phyloP scores from a whole-genome alignment of 2,329 filamentous ascomycete species.

The Fusarium sp. region DNA sequence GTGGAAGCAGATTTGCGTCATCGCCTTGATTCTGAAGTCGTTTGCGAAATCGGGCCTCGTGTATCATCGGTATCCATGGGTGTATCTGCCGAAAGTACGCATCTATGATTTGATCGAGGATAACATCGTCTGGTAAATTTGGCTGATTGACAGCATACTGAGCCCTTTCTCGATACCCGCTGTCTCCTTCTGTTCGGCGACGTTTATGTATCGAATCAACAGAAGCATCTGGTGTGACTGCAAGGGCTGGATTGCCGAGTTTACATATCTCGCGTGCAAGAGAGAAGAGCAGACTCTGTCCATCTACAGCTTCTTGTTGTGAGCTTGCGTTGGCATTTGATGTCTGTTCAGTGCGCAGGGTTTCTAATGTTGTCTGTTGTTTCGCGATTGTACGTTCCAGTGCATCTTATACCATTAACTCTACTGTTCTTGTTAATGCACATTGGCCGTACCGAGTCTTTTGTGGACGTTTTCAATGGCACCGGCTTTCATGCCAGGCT shows the following conservation, averaged over 20 bases:
- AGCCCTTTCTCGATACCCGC: background rate
- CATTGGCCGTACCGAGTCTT: conserved; percentile 37
- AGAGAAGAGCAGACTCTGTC: conserved; percentile 5
- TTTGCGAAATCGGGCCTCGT: conserved; percentile 23
- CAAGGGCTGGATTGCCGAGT: background rate
- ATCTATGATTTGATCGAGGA: conserved; percentile 19
- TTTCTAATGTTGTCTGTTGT: conserved; percentile 22
- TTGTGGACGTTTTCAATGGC: conserved; percentile 50
- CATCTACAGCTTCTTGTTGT: background rate
- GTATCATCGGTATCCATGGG: conserved; percentile 32
- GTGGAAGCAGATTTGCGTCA: background rate
- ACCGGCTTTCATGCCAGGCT: conserved; percentile 51
- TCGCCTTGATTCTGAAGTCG: conserved; percentile 13
- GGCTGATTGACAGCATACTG: background rate
- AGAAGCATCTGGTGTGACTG: background rate
- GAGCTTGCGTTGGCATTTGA: background rate
- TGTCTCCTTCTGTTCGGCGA: background rate
- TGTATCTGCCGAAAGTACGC: conserved; percentile 30
- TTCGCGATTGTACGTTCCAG: conserved; percentile 20
- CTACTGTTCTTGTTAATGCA: background rate
- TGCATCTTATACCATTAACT: conserved; percentile 6
- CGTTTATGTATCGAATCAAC: conserved; percentile 1
- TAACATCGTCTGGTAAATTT: background rate
- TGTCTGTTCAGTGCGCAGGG: background rate
- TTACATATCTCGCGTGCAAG: conserved; percentile 24